Percentiles rank a stretch among this genome's conserved stretches.
phyloP scores from a whole-genome alignment of 495 filamentous ascomycete genomes.

The Hypoxylon rickii region DNA sequence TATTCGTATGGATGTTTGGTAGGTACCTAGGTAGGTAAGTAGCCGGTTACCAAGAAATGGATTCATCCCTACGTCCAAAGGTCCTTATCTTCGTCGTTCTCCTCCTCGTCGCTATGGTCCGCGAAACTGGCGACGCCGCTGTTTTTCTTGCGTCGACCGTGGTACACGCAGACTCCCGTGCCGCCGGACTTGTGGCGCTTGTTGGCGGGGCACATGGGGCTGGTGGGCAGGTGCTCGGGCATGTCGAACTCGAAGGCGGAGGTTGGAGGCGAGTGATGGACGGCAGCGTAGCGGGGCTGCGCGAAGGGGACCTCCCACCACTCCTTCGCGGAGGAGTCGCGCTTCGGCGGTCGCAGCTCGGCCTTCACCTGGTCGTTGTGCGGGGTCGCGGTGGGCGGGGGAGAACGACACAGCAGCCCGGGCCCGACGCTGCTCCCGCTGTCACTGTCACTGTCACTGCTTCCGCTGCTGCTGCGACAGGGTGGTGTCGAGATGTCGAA shows the following conservation, averaged over 20 bases:
- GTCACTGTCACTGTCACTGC: background rate
- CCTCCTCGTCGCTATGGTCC: background rate
- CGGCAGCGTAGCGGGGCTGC: conserved; percentile 9
- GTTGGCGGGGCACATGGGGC: conserved; percentile 67
- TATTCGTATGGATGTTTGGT: too few relatives aligned
- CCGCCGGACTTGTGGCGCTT: conserved; percentile 57
- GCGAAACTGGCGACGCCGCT: background rate
- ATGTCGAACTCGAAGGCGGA: conserved; percentile 58
- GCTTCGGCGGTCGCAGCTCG: too few relatives aligned
- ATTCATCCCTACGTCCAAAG: conserved; percentile 6
- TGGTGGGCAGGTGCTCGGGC: conserved; percentile 67
- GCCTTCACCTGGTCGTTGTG: conserved; percentile 4
- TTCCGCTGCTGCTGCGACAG: background rate
- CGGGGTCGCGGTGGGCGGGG: background rate
- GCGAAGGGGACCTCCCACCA: conserved; percentile 40
- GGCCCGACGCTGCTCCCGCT: background rate
- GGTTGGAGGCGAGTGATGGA: background rate
- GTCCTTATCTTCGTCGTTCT: background rate
- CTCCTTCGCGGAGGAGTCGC: conserved; percentile 23
- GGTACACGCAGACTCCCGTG: conserved; percentile 59
- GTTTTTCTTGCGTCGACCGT: conserved; percentile 34
- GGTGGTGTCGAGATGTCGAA: conserved; percentile 47
- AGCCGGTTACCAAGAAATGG: background rate
- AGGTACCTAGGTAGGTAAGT: background rate
- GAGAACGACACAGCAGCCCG: background rate